phyloP scores from a whole-genome alignment of 2,329 filamentous ascomycete species.

The Tolypocladium paradoxum region DNA sequence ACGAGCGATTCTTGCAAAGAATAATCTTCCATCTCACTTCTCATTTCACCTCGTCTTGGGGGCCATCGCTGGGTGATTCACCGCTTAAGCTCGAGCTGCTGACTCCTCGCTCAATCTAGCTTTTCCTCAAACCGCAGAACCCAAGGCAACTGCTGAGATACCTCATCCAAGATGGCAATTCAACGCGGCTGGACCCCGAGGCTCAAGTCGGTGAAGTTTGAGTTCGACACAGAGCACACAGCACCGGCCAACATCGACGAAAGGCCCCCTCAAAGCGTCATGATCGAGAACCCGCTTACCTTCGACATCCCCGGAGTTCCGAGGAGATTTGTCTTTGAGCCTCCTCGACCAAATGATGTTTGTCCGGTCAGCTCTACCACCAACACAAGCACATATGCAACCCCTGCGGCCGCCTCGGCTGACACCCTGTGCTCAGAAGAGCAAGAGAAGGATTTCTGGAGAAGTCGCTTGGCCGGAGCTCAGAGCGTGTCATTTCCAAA shows the following conservation, averaged over 20 bases:
- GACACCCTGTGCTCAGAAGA: neutral
- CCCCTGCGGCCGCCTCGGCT: neutral
- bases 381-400: neutral
- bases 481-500: neutral
- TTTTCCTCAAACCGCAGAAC: too few relatives aligned
- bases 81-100: neutral
- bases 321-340: neutral
- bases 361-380: neutral
- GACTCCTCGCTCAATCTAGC: neutral
- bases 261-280: neutral
- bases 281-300: neutral
- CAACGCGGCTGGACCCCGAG: neutral
- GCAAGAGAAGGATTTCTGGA: neutral
- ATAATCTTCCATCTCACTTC: neutral
- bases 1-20: neutral
- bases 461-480: neutral
- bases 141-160: neutral
- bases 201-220: conserved; percentile 2
- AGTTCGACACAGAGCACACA: neutral
- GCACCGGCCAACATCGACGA: neutral
- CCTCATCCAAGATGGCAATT: neutral
- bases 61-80: neutral
- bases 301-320: conserved; percentile 1
- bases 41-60: neutral
- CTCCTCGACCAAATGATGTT: neutral